These are phyloP conservation scores for Fistulifera solaris DNA, from an alignment of 108 stramenopile genomes.

Conservation along the genomic window DNA sequence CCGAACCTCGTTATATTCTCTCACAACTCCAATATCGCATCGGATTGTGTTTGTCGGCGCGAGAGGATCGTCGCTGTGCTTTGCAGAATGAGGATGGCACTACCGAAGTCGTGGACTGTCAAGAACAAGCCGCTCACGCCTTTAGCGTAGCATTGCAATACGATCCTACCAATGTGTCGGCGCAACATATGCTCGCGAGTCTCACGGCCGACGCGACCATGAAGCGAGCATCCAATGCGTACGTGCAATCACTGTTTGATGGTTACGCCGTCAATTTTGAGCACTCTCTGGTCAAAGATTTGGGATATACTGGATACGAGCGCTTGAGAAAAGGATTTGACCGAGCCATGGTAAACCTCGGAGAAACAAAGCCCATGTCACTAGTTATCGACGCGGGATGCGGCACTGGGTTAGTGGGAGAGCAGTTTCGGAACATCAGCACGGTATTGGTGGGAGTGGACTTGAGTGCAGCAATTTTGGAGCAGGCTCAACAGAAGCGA, in stretches of 20 bases:
- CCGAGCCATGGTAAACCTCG: slow-evolving; percentile 30
- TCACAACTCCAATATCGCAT: slow-evolving; percentile 65
- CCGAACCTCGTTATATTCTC: slow-evolving; percentile 37
- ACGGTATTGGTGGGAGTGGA: slow-evolving; percentile 54
- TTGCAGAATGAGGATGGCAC: slow-evolving; percentile 24
- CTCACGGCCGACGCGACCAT: slow-evolving; percentile 76
- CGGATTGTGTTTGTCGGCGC: slow-evolving; percentile 43
- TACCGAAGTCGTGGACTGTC: slow-evolving; percentile 27
- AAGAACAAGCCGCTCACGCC: slow-evolving; percentile 52
- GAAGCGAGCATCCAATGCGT: slow-evolving; percentile 52
- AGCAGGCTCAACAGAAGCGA: slow-evolving; percentile 42
- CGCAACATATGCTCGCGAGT: slow-evolving; percentile 67
- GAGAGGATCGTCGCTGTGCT: slow-evolving; percentile 36
- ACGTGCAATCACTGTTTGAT: slow-evolving; percentile 54
- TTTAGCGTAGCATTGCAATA: slow-evolving; percentile 43
- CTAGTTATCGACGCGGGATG: slow-evolving; percentile 57
- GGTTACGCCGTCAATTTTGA: slow-evolving; percentile 68
- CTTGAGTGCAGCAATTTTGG: slow-evolving; percentile 47
- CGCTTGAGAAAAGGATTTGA: slow-evolving; percentile 52
- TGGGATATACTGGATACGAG: slow-evolving; percentile 61
- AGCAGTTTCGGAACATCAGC: slow-evolving; percentile 68
- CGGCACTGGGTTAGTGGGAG: slow-evolving; percentile 69
- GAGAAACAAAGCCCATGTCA: slow-evolving; percentile 2
- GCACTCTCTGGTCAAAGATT: slow-evolving; percentile 57
- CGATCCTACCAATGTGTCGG: slow-evolving; percentile 38